Percentiles rank a stretch among this genome's conserved stretches.
phyloP scores from a whole-genome alignment of 192 early-diverging fungal genomes.

The Diversispora eburnea region DNA sequence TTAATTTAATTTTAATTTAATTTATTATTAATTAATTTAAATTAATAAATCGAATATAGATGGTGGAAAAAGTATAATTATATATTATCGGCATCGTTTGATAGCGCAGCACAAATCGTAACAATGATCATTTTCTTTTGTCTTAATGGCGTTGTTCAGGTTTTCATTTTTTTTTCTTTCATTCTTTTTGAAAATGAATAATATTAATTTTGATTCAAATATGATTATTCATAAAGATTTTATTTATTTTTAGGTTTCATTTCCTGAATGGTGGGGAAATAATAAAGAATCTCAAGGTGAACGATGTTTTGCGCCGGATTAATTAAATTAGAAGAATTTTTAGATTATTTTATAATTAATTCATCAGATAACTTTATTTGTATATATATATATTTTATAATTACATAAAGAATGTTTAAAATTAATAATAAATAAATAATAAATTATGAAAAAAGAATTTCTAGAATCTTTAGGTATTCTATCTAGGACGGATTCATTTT shows the following conservation, averaged over 20 bases:
- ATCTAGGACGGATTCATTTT: too few relatives aligned
- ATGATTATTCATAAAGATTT: not conserved
- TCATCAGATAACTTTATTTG: too few relatives aligned
- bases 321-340: too few relatives aligned
- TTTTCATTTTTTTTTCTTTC: not conserved
- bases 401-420: too few relatives aligned
- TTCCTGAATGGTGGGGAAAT: constrained; percentile 20
- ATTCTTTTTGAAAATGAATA: too few relatives aligned
- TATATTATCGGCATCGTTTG: constrained; percentile 60
- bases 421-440: too few relatives aligned
- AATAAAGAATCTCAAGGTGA: not conserved
- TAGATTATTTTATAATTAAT: too few relatives aligned
- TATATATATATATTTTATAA: too few relatives aligned
- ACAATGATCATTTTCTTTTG: constrained; percentile 46
- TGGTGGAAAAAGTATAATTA: constrained; percentile 54
- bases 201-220: too few relatives aligned
- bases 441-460: too few relatives aligned
- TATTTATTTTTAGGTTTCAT: not conserved
- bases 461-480: too few relatives aligned
- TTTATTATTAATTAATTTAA: not conserved
- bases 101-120: constrained; percentile 50
- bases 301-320: not conserved
- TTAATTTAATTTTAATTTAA: not conserved
- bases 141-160: constrained; percentile 46
- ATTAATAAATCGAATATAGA: too few relatives aligned